Percentiles rank a stretch among this genome's conserved stretches.
These are phyloP conservation scores for Irpex lacteus DNA, from an alignment of 1,284 basidiomycete species.

Conservation along the genomic window DNA sequence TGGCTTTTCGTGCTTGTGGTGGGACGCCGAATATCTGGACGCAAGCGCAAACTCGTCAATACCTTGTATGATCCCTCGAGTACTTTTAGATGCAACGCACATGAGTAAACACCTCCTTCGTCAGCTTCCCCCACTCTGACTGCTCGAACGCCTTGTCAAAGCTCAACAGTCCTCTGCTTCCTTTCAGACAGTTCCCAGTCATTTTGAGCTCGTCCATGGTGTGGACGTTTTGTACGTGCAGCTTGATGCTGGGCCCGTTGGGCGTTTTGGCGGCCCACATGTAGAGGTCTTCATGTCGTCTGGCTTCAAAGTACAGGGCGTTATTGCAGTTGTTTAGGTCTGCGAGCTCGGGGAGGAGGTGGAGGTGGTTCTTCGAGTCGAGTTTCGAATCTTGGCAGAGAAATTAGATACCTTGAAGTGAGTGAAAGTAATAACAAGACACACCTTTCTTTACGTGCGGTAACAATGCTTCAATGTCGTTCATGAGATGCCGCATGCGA, in stretches of 20 bases:
- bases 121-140: slow-evolving; percentile 83
- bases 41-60: neutral
- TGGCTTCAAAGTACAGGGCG: slow-evolving; percentile 95
- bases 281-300: slow-evolving; percentile 94
- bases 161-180: slow-evolving; percentile 87
- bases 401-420: neutral
- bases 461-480: slow-evolving; percentile 86
- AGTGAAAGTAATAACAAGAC: slow-evolving; percentile 20
- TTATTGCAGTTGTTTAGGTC: slow-evolving; percentile 99
- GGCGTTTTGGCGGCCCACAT: slow-evolving; percentile 97
- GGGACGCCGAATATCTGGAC: slow-evolving; percentile 93
- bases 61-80: neutral
- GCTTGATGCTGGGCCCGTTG: slow-evolving; percentile 95
- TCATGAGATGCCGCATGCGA: slow-evolving; percentile 97
- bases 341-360: slow-evolving; percentile 94
- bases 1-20: slow-evolving; percentile 82
- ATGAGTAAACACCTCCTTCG: slow-evolving; percentile 96
- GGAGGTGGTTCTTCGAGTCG: slow-evolving; percentile 94
- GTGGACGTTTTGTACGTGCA: slow-evolving; percentile 98
- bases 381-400: slow-evolving; percentile 83
- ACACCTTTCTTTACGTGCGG: slow-evolving; percentile 97
- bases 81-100: slow-evolving; percentile 46
- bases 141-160: slow-evolving; percentile 94
- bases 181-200: slow-evolving; percentile 99
- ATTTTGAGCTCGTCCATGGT: slow-evolving; percentile 99